Evolutionary conservation across 306 rosid species (phyloP), one percentile per base, ranked within the genome.

Genomic region (Leucaena leucocephala): DNA sequence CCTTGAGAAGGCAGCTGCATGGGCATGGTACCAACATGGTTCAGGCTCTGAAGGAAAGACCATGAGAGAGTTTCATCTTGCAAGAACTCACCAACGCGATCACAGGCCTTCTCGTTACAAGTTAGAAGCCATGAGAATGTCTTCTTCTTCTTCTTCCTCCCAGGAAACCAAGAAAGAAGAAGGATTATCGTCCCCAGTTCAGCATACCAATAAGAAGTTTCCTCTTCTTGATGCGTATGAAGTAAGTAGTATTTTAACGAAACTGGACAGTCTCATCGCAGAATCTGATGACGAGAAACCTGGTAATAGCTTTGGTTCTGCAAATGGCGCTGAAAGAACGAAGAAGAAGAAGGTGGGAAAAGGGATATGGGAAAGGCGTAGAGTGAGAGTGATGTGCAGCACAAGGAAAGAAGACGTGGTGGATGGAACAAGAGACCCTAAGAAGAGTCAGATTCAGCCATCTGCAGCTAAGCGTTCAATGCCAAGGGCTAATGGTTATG

Each of bases 21-120:
- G 98, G 98, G 98, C 98, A 4, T 90, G 98, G 98, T 63, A 81
- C 84, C 85, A 87, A 54, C 98, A 71, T 45, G 85, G 93, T 38
- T 85, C 93, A 0, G 87, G 82, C 35, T 84, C 88, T 10, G 90
- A 89, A n/a, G 79, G 76, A 33, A 85, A 84, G 69, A 35, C 76
- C 6, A 42, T 70, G 57, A 84, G 15, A 2, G 98, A 91, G 71
- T 84, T 84, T 74, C 84, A 65, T 33, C 15, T 65, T 2, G 70
- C 82, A 5, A 82, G 80, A 62, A 67, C 69, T 34, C 27, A 27
- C 1, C 72, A 36, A 15, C 84, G 17, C 4, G 59, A 22, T 17
- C 75, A 84, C 2, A 72, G 73, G 75, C 96, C 98, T 19, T 95
- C 98, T 0, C 90, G 95, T 66, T 95, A 88, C 86, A 91, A 79